Evolutionary conservation across 2,329 filamentous ascomycete species (phyloP), one percentile per base, ranked within the genome.

Genomic region (Botrytis sinoallii): DNA sequence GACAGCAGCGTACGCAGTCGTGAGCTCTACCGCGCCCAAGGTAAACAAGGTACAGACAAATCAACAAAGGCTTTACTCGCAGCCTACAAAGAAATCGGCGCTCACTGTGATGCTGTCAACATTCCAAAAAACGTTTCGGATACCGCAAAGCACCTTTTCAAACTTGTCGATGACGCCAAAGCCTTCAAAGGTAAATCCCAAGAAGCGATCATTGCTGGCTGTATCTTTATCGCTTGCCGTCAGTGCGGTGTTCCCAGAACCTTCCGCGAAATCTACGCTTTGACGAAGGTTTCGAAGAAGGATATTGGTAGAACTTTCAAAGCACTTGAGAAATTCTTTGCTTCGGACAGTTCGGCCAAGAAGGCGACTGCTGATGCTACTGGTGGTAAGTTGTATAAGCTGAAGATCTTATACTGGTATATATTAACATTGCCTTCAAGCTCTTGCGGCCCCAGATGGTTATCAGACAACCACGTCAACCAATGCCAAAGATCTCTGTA

Each of bases 301-400:
- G 97, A 99, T 81, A 97, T 99, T 76, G 96, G 96, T 35, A 88
- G 95, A 74, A 95, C 95, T 38, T 99, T 98, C 88, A 99, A 99
- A 85, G 87, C 90, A 74, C 87, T 99, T 63, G 95, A 98, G 84
- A 90, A 91, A 78, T 98, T 97, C 84, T 88, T 98, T 80, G 90
- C 91, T 80, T 91, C 91, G 79, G 88, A 93, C 80, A 90, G 91
- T 77, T 85, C 88, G 72, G 87, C 89, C 79, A 87, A 87, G 76
- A 86, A 59, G 79, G 81, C 73, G 85, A 85, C 75, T 79, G 82
- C 83, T 84, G 80, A 81, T 83, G 78, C 85, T 84, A 81, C 86
- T 85, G 86, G 89, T 84, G 82, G 89, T 91, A 83, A 87, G 83
- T 81, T 79, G 64, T 57, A 74, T 75, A 73, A 75, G 74, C 75